Evolutionary conservation across 1,284 basidiomycete genomes (phyloP).

Genomic region (Dichomitus squalens): DNA sequence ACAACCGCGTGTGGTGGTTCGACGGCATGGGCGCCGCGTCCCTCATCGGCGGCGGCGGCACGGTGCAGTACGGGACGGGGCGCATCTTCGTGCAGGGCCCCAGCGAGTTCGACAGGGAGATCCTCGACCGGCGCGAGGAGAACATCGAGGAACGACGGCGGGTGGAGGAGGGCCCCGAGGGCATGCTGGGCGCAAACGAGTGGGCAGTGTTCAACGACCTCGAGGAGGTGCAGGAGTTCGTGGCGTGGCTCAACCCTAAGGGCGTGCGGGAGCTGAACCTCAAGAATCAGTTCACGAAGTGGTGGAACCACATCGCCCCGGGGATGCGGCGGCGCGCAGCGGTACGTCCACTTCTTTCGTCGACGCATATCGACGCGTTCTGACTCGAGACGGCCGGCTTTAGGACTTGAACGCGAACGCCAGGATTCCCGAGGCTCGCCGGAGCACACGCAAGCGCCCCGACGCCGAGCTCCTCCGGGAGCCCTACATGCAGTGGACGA

Average conservation of each 20-base stretch:
- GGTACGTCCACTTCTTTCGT: slow-evolving; percentile 47
- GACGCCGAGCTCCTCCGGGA: slow-evolving; percentile 69
- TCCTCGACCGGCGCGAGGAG: slow-evolving; percentile 57
- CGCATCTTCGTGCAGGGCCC: slow-evolving; percentile 91
- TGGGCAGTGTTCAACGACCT: slow-evolving; percentile 90
- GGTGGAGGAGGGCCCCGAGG: slow-evolving; percentile 79
- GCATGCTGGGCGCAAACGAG: slow-evolving; percentile 72
- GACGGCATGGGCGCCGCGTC: slow-evolving; percentile 91
- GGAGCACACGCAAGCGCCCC: slow-evolving; percentile 69
- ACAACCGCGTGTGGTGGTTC: slow-evolving; percentile 98
- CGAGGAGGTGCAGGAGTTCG: slow-evolving; percentile 86
- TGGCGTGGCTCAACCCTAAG: slow-evolving; percentile 90
- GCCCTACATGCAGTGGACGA: slow-evolving; percentile 84
- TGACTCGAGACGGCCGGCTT: not conserved
- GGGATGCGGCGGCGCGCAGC: slow-evolving; percentile 78
- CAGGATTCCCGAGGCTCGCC: slow-evolving; percentile 74
- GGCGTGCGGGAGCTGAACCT: slow-evolving; percentile 87
- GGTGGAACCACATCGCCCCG: slow-evolving; percentile 83
- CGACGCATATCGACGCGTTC: not conserved
- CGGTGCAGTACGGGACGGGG: slow-evolving; percentile 85
- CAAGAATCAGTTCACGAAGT: slow-evolving; percentile 78
- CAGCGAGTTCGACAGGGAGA: slow-evolving; percentile 74
- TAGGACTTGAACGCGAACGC: slow-evolving; percentile 70
- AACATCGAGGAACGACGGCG: slow-evolving; percentile 60
- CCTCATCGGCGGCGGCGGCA: slow-evolving; percentile 72